Conservation (phyloP, 192 early-diverging fungal genomes). For the Radiomyces spectabilis region DNA sequence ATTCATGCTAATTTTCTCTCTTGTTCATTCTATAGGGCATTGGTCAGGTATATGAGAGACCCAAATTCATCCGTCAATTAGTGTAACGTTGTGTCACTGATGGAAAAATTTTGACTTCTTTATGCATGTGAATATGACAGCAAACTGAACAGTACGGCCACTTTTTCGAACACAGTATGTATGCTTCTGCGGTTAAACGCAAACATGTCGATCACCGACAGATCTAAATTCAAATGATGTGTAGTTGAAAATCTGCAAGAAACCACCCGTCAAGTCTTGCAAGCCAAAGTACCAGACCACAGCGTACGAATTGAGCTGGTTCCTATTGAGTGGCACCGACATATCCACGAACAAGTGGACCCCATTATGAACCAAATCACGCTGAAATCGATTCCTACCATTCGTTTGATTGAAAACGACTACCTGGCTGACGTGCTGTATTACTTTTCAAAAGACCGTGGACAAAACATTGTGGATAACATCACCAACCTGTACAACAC, state of each 20-base stretch:
- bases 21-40: slow-evolving; percentile 13
- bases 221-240: not conserved
- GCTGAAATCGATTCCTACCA: slow-evolving; percentile 31
- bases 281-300: slow-evolving; percentile 28
- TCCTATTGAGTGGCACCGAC: slow-evolving; percentile 31
- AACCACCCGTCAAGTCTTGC: slow-evolving; percentile 28
- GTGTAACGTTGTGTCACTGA: not conserved
- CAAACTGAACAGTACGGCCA: slow-evolving; percentile 37
- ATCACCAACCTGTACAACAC: slow-evolving; percentile 25
- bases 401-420: slow-evolving; percentile 32
- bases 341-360: slow-evolving; percentile 28
- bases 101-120: too few species aligned
- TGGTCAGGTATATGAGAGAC: slow-evolving; percentile 19
- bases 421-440: slow-evolving; percentile 30
- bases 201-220: not conserved
- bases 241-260: slow-evolving; percentile 29
- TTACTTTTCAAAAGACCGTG: slow-evolving; percentile 30
- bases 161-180: slow-evolving; percentile 33
- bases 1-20: not conserved
- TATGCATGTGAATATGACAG: too few species aligned
- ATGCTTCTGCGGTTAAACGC: not conserved
- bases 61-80: not conserved
- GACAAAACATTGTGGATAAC: slow-evolving; percentile 25
- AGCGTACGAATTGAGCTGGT: slow-evolving; percentile 30
- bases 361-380: slow-evolving; percentile 26